These are phyloP conservation scores for Marasmius sp. DNA, from an alignment of 1,284 basidiomycete species.

Conservation along the genomic window DNA sequence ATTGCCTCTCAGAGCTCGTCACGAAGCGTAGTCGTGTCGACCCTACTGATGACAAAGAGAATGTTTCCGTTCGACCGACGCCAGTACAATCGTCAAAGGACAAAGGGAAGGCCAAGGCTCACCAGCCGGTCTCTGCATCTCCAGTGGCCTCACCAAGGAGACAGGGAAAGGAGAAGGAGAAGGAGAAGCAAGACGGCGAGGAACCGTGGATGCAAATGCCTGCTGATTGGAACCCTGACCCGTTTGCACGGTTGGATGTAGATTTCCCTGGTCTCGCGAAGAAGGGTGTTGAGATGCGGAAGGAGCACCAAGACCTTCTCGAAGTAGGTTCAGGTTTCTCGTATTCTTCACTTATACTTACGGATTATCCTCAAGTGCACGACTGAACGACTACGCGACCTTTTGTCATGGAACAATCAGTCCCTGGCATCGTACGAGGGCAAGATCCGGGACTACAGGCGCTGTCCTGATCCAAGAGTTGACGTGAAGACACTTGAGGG, in stretches of 20 bases:
- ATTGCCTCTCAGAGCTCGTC: constrained; percentile 28
- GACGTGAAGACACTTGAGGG: constrained; percentile 24
- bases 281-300: background rate
- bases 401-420: constrained; percentile 21
- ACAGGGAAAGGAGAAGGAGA: constrained; percentile 24
- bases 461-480: constrained; percentile 11
- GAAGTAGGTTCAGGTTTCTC: background rate
- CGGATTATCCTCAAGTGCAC: background rate
- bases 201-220: background rate
- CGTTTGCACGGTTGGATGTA: constrained; percentile 11
- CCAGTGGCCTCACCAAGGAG: constrained; percentile 10
- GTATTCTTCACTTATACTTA: background rate
- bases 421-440: constrained; percentile 17
- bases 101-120: background rate
- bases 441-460: constrained; percentile 17
- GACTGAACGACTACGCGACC: background rate
- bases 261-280: constrained; percentile 12
- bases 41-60: constrained; percentile 36
- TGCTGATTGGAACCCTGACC: constrained; percentile 2
- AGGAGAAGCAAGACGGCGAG: background rate
- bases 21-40: constrained; percentile 43
- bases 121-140: background rate
- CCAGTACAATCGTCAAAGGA: background rate
- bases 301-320: constrained; percentile 3
- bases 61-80: constrained; percentile 15